Evolutionary conservation across 1,139 yeast genomes (phyloP).

Genomic region (Taiozyma sp.): DNA sequence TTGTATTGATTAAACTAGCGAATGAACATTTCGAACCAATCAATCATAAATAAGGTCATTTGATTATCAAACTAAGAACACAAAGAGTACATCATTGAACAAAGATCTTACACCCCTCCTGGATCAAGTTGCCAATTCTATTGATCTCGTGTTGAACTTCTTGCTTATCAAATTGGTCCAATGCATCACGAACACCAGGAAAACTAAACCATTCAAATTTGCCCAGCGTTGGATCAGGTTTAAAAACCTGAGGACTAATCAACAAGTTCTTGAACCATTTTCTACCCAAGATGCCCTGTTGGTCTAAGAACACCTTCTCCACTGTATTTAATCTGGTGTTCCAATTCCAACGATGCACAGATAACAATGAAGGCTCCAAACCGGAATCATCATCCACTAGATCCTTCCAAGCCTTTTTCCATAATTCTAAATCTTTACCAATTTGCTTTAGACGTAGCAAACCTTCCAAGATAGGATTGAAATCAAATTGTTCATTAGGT

Average conservation of each 20-base stretch:
- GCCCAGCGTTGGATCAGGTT: constrained; percentile 36
- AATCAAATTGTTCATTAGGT: constrained; percentile 20
- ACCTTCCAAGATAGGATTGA: constrained; percentile 25
- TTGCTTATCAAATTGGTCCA: constrained; percentile 35
- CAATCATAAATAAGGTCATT: background rate
- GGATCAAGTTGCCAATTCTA: constrained; percentile 34
- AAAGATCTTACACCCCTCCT: constrained; percentile 26
- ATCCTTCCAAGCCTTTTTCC: constrained; percentile 52
- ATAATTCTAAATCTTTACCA: constrained; percentile 37
- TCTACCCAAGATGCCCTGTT: constrained; percentile 39
- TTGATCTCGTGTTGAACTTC: constrained; percentile 54
- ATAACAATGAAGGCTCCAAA: constrained; percentile 63
- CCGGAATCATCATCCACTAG: constrained; percentile 31
- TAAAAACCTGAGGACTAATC: constrained; percentile 64
- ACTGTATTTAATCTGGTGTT: constrained; percentile 58
- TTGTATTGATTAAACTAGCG: too few relatives aligned
- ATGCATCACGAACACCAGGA: constrained; percentile 69
- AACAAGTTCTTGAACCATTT: constrained; percentile 65
- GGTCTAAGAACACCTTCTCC: constrained; percentile 47
- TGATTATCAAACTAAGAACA: background rate
- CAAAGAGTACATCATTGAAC: constrained; percentile 4
- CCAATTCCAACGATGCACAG: constrained; percentile 75
- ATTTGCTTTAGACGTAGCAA: constrained; percentile 32
- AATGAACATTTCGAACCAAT: too few relatives aligned
- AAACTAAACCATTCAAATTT: constrained; percentile 59